These are phyloP conservation scores for Alternaria infectoria DNA, from an alignment of 2,329 filamentous ascomycete species.

Conservation along the genomic window DNA sequence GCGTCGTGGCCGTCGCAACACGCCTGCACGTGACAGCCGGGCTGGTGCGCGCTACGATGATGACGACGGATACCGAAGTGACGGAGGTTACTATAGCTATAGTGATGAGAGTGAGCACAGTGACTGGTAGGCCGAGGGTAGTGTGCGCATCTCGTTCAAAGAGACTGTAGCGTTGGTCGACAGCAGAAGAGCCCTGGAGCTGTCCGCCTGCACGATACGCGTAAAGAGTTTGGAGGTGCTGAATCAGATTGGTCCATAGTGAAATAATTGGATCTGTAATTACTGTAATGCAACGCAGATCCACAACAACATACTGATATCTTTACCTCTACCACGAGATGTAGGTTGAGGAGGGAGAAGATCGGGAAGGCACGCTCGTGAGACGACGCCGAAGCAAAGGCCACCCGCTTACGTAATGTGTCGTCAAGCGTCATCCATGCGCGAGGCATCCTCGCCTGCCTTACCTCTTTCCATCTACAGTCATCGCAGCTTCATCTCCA, in stretches of 20 bases:
- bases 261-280: background rate
- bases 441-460: background rate
- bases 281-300: background rate
- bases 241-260: background rate
- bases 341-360: background rate
- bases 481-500: background rate
- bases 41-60: background rate
- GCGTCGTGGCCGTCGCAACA: background rate
- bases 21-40: background rate
- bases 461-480: background rate
- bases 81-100: background rate
- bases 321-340: background rate
- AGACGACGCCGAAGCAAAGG: background rate
- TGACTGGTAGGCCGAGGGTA: background rate
- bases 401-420: background rate
- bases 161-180: background rate
- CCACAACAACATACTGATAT: fast-evolving
- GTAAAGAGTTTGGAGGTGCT: background rate
- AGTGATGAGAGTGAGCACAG: background rate
- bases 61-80: background rate
- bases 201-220: background rate
- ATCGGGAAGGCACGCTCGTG: background rate
- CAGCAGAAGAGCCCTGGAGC: background rate
- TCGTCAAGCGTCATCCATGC: background rate
- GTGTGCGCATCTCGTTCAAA: background rate